These are phyloP conservation scores for Geotrichum fermentans DNA, from an alignment of 1,139 yeast species.

Conservation along the genomic window DNA sequence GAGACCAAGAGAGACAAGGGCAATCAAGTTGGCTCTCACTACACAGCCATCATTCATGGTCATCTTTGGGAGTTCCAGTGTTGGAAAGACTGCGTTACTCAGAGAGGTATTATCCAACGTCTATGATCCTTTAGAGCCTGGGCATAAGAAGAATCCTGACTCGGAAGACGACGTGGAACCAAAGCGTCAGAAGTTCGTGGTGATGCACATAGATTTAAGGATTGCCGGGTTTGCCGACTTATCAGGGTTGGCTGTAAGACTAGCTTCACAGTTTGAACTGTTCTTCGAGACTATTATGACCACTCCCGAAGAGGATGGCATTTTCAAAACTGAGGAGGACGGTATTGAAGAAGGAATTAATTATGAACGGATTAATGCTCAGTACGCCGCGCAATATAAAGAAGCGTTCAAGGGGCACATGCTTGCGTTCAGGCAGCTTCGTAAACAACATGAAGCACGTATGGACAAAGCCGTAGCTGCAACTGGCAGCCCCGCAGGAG, in stretches of 20 bases:
- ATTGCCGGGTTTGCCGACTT: constrained; percentile 25
- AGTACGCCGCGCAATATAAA: constrained; percentile 18
- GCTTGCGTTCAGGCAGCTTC: constrained; percentile 23
- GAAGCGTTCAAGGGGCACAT: constrained; percentile 24
- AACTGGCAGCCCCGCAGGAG: constrained; percentile 9
- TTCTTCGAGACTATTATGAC: constrained; percentile 21
- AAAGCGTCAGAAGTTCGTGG: constrained; percentile 19
- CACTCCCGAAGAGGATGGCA: constrained; percentile 20
- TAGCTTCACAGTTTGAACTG: constrained; percentile 22
- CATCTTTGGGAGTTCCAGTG: constrained; percentile 24
- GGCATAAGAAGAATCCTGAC: constrained; percentile 8
- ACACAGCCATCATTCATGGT: constrained; percentile 24
- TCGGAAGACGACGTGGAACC: constrained; percentile 7
- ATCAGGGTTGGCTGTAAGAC: constrained; percentile 21
- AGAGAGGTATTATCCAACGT: constrained; percentile 21
- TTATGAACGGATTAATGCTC: constrained; percentile 9
- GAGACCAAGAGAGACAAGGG: constrained; percentile 19
- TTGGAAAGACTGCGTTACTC: constrained; percentile 25
- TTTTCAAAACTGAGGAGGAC: constrained; percentile 16
- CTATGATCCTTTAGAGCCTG: not conserved
- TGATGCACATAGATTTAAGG: constrained; percentile 23
- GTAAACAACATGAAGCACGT: constrained; percentile 19
- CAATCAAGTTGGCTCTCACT: constrained; percentile 16
- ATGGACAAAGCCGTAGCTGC: constrained; percentile 16
- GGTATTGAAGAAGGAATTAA: constrained; percentile 9